phyloP scores from a whole-genome alignment of 2,329 filamentous ascomycete species.

The Alternaria metachromatica region DNA sequence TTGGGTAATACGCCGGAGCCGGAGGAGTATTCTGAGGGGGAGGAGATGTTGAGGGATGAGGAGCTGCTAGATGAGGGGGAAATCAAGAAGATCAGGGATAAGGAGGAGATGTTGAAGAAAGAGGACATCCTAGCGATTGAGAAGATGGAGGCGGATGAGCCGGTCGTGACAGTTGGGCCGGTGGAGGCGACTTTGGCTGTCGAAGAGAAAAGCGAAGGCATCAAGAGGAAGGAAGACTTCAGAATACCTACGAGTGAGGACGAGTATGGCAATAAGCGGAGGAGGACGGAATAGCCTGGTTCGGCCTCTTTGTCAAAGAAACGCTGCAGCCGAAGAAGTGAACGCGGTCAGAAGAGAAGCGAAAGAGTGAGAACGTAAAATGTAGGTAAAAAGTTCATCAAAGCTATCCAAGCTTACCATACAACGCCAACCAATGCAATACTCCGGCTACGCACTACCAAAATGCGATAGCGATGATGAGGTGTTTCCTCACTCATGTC shows the following conservation, averaged over 20 bases:
- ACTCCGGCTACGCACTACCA: background rate
- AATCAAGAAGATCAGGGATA: background rate
- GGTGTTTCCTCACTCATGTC: background rate
- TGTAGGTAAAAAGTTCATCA: background rate
- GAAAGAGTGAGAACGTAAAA: background rate
- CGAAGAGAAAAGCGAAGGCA: background rate
- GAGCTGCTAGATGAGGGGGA: background rate
- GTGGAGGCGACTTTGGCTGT: background rate
- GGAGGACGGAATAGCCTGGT: background rate
- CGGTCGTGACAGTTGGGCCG: background rate
- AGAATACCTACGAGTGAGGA: background rate
- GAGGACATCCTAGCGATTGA: background rate
- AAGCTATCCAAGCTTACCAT: background rate
- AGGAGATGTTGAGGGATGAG: background rate
- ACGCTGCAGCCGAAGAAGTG: background rate
- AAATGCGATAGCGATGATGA: background rate
- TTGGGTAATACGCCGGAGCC: background rate
- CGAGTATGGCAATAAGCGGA: slow-evolving; percentile 10
- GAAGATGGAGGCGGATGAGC: background rate
- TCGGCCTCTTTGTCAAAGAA: background rate
- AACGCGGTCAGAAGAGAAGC: background rate
- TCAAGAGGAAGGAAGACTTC: background rate
- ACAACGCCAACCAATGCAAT: background rate
- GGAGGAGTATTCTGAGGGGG: background rate
- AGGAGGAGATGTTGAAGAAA: background rate